Percentiles rank a stretch among this genome's conserved stretches.
These are phyloP conservation scores for Lepidium didymum DNA, from an alignment of 345 rosid species.

Conservation along the genomic window DNA sequence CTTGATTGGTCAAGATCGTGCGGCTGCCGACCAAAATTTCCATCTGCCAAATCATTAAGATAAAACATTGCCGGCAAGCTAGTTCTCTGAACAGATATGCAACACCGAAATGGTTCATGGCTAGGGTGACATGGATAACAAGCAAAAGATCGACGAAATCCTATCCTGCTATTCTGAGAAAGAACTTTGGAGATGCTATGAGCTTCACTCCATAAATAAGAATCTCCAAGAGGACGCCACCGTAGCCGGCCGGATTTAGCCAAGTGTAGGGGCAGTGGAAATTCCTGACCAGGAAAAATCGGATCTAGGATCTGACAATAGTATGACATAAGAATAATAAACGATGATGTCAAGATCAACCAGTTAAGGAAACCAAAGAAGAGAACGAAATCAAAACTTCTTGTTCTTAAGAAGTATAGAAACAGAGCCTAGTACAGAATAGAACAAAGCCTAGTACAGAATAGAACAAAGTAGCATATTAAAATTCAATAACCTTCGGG, in stretches of 20 bases:
- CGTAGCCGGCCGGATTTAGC: constrained; percentile 88
- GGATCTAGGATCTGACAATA: constrained; percentile 76
- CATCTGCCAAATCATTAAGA: constrained; percentile 28
- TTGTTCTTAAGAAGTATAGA: background rate
- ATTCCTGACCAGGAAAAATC: constrained; percentile 77
- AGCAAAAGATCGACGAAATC: constrained; percentile 74
- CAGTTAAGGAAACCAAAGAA: background rate
- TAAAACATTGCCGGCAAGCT: constrained; percentile 43
- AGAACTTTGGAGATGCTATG: constrained; percentile 68
- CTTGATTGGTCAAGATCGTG: constrained; percentile 37
- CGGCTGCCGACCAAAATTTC: constrained; percentile 24
- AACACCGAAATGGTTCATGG: constrained; percentile 83
- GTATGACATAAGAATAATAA: constrained; percentile 1
- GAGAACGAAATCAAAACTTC: background rate
- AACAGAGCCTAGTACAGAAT: background rate
- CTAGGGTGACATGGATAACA: constrained; percentile 93
- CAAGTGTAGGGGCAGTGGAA: constrained; percentile 85
- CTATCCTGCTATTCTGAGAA: constrained; percentile 68
- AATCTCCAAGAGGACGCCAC: constrained; percentile 82
- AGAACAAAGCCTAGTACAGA: background rate
- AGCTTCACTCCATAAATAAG: constrained; percentile 91
- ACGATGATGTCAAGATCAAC: background rate
- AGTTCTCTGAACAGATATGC: constrained; percentile 58
- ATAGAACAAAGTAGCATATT: constrained; percentile 7
- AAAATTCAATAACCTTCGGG: constrained; percentile 55